Base-by-base conservation (phyloP, 257 asterid species). In the Plantago ovata region DNA sequence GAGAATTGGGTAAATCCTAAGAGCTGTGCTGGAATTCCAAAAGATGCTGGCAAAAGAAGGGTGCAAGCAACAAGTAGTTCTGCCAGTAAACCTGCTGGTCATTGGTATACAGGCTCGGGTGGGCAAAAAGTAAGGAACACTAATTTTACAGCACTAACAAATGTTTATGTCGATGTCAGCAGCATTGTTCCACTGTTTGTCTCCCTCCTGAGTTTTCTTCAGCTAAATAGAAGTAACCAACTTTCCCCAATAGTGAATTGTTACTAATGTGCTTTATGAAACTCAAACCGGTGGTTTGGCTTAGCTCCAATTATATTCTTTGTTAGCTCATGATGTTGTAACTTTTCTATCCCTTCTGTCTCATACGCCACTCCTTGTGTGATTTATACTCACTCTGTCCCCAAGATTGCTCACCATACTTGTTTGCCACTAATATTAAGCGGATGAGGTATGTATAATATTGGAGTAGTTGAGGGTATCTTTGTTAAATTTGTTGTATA, bases 1-100 rank as follows among this genome's bases (percentile, higher is more conserved):
- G 79, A 53, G 47, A 63, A 69, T 48, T 86, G 98, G 98, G 74
- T 85, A 54, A 77, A 74, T 74, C 97, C 98, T 59, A 85, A 72
- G 69, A 64, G 59, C 67, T 36, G 69, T 66, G 75, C 65, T 44
- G 76, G 64, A 50, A 49, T 58, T 78, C 71, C 81, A 60, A 84
- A 81, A 72, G 85, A 80, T 63, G 89, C 84, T 63, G 81, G 98
- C 67, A 77, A 81, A 76, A 77, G 95, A 77, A 93, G 89, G 77
- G 85, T 78, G 64, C 95, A 74, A 42, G 95, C 89, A 15, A 87
- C 16, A 65, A 67, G 83, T 59, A 76, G 68, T 69, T 69, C 94
- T 61, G 91, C 16, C 67, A 67, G 83, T 59, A 76, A 69, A 71
- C 68, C 94, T 63, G 70, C 79, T 36, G 98, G 98, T 49, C 89